phyloP scores from a whole-genome alignment of 78 protist genomes.

The Mantamonas sphyraenae region DNA sequence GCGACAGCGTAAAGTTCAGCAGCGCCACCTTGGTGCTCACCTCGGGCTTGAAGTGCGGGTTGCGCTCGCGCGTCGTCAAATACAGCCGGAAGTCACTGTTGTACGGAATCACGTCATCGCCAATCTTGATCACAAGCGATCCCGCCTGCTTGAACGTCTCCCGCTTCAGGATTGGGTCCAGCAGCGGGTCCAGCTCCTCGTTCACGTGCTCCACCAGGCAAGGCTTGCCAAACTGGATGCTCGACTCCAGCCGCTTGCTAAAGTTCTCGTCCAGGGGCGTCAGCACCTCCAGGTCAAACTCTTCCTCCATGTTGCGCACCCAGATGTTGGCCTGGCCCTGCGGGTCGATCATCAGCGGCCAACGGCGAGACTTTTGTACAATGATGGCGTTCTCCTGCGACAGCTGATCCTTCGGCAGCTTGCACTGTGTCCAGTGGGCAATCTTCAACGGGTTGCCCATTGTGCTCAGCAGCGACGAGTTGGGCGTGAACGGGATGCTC shows the following conservation, averaged over 20 bases:
- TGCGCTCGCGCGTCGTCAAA: slow-evolving; percentile 81
- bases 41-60: slow-evolving; percentile 83
- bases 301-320: slow-evolving; percentile 47
- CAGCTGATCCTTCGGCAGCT: slow-evolving; percentile 74
- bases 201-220: slow-evolving; percentile 76
- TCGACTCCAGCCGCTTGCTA: slow-evolving; percentile 39
- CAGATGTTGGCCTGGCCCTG: slow-evolving; percentile 82
- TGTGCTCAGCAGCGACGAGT: slow-evolving; percentile 2
- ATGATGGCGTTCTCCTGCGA: slow-evolving; percentile 76
- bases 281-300: slow-evolving; percentile 39
- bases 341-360: slow-evolving; percentile 84
- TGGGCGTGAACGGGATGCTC: slow-evolving; percentile 18
- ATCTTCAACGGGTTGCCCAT: slow-evolving; percentile 57
- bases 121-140: slow-evolving; percentile 55
- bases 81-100: slow-evolving; percentile 57
- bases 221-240: slow-evolving; percentile 67
- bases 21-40: slow-evolving; percentile 58
- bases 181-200: slow-evolving; percentile 67
- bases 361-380: slow-evolving; percentile 46
- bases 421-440: slow-evolving; percentile 54
- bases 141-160: slow-evolving; percentile 46
- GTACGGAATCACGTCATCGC: slow-evolving; percentile 71
- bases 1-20: slow-evolving; percentile 73
- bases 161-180: slow-evolving; percentile 75
- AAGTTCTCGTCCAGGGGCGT: slow-evolving; percentile 52